Percentiles rank a stretch among this genome's conserved stretches.
Evolutionary conservation across 805 yeast genomes (phyloP).

Genomic region (Ogataea siamensis): DNA sequence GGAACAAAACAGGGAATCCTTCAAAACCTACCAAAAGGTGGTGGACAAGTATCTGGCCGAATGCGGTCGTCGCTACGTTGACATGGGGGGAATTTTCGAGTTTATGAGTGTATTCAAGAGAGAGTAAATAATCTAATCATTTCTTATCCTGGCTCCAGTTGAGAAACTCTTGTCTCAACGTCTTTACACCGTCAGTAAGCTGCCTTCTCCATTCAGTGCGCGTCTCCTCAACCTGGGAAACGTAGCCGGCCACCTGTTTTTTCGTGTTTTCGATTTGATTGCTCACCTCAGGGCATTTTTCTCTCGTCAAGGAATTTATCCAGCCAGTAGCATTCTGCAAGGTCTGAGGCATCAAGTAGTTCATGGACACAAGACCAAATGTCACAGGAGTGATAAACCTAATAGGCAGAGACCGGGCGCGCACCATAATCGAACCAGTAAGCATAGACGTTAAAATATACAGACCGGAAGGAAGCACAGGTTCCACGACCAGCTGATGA

Average conservation of each 20-base stretch:
- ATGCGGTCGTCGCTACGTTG: conserved; percentile 87
- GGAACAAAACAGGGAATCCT: conserved; percentile 71
- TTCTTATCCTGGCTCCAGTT: conserved; percentile 10
- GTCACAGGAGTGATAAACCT: conserved; percentile 51
- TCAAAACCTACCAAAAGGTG: conserved; percentile 52
- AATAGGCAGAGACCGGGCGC: conserved; percentile 44
- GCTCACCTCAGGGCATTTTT: conserved; percentile 38
- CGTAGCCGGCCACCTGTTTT: conserved; percentile 1
- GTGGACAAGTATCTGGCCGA: conserved; percentile 71
- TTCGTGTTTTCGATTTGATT: conserved; percentile 21
- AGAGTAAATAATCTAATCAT: conserved; percentile 4
- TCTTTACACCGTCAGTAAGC: conserved; percentile 8
- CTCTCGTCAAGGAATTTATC: conserved; percentile 32
- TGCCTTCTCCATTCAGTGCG: conserved; percentile 2
- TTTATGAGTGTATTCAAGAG: conserved; percentile 24
- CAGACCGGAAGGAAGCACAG: conserved; percentile 53
- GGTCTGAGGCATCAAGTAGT: conserved; percentile 50
- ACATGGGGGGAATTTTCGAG: conserved; percentile 73
- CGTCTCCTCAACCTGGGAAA: conserved; percentile 4
- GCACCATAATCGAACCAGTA: conserved; percentile 53
- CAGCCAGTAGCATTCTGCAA: conserved; percentile 33
- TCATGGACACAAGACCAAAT: conserved; percentile 47
- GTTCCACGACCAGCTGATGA: conserved; percentile 43
- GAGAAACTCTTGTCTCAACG: conserved; percentile 8
- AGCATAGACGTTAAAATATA: conserved; percentile 55